Evolutionary conservation across 2,329 filamentous ascomycete genomes (phyloP).

Genomic region (Pseudocercospora eumusae): DNA sequence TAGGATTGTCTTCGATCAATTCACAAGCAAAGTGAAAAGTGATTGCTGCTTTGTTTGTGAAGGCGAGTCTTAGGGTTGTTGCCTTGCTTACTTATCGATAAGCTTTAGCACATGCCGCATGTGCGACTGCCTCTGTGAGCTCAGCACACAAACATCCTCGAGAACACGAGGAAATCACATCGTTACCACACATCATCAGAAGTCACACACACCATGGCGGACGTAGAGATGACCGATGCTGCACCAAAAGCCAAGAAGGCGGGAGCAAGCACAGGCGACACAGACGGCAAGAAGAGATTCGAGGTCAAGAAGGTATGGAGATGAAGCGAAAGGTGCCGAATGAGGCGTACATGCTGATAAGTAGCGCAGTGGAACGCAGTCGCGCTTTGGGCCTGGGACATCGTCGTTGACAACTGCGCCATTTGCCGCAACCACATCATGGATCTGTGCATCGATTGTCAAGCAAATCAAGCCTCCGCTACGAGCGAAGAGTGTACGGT

Average conservation of each 20-base stretch:
- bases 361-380: slow-evolving; percentile 90
- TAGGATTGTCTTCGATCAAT: neutral
- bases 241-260: slow-evolving; percentile 58
- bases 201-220: slow-evolving; percentile 66
- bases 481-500: slow-evolving; percentile 98
- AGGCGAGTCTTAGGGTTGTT: neutral
- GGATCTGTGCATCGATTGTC: slow-evolving; percentile 98
- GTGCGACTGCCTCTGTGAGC: neutral
- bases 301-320: slow-evolving; percentile 91
- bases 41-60: neutral
- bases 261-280: slow-evolving; percentile 52
- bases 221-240: slow-evolving; percentile 95
- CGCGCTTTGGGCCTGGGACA: slow-evolving; percentile 98
- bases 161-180: neutral
- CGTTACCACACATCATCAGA: slow-evolving; percentile 4
- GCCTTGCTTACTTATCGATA: slow-evolving; percentile 9
- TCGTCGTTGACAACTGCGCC: slow-evolving; percentile 98
- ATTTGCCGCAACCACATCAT: slow-evolving; percentile 99
- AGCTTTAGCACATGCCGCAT: slow-evolving; percentile 10
- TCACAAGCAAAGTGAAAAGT: neutral
- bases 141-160: neutral
- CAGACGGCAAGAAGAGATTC: slow-evolving; percentile 86
- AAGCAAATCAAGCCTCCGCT: slow-evolving; percentile 95
- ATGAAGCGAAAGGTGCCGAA: neutral
- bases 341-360: slow-evolving; percentile 2